Base-by-base conservation (phyloP, 768 basidiomycete species). In the Hemileccinum impolitum region DNA sequence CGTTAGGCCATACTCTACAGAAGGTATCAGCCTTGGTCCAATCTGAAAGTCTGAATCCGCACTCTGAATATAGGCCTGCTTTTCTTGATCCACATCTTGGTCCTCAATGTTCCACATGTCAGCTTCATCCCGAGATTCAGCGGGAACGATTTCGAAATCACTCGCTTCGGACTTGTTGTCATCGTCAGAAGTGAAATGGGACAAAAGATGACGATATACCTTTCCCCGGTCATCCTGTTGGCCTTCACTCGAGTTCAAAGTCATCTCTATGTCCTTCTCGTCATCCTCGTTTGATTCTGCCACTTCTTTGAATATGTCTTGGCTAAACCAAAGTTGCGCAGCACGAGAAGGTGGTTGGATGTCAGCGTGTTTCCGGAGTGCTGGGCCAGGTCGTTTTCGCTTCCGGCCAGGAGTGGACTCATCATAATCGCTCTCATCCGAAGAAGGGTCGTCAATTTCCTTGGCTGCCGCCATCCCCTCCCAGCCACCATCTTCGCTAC, bases 301-400 rank as follows among this genome's bases (percentile, higher is more conserved):
- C 30, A 75, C 62, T 6, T 64, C 77, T 43, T 82, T 77, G 75
- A 99, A 99, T 38, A 96, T 69, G 43, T 88, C 87, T 68, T 96
- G 95, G 55, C 88, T 85, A 70, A 97, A 99, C 96, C 96, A 99
- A n/a, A 97, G 65, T 58, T 86, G 79, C 2, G 93, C 80, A 39
- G 84, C 76, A 39, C 77, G 77, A 57, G 77, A 82, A 1, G 63
- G 58, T 17, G 65, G 53, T 15, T 73, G 72, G 30, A 81, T 21
- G 10, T 43, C 25, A 3, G 9, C 3, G 6, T 26, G 71, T 28
- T 75, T 72, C 3, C 76, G 74, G 32, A 81, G 63, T 12, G 52
- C 54, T 15, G 58, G 50, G n/a, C 60, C 61, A 3, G 48, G 54
- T 37, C 75, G 66, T 53, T 67, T 69, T 36, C 72, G 77, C 63